Conservation (phyloP, 2,329 filamentous ascomycete species). For the Penicillium sp. region DNA sequence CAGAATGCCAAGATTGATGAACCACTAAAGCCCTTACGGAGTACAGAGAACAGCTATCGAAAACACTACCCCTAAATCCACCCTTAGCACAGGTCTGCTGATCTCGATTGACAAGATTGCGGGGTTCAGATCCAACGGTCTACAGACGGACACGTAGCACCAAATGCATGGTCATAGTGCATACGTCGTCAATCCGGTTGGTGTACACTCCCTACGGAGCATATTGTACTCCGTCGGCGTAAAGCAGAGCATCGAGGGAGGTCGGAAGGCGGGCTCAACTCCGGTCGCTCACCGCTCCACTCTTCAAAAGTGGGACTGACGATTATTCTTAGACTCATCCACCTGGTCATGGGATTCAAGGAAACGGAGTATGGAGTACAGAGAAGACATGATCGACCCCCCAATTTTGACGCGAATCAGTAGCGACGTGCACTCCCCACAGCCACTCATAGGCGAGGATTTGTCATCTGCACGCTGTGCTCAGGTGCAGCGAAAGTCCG, state of each 20-base stretch:
- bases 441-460: too few species aligned
- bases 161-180: background rate
- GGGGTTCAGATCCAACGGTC: background rate
- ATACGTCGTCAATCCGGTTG: background rate
- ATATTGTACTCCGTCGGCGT: background rate
- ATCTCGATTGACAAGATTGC: slow-evolving; percentile 1
- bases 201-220: background rate
- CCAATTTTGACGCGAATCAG: background rate
- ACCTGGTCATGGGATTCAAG: background rate
- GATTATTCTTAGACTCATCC: background rate
- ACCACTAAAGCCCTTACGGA: slow-evolving; percentile 1
- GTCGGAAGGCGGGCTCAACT: slow-evolving; percentile 7
- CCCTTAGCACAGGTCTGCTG: slow-evolving; percentile 7
- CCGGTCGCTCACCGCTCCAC: slow-evolving; percentile 22
- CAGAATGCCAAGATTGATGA: slow-evolving; percentile 1
- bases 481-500: background rate
- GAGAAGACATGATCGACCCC: background rate
- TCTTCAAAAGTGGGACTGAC: background rate
- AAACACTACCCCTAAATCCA: background rate
- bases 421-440: too few species aligned
- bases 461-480: too few species aligned
- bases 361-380: too few species aligned
- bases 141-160: slow-evolving; percentile 4
- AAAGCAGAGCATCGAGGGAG: background rate
- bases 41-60: background rate